Evolutionary conservation across 345 rosid species (phyloP), one percentile per base, ranked within the genome.

Genomic region (Citrus glauca): DNA sequence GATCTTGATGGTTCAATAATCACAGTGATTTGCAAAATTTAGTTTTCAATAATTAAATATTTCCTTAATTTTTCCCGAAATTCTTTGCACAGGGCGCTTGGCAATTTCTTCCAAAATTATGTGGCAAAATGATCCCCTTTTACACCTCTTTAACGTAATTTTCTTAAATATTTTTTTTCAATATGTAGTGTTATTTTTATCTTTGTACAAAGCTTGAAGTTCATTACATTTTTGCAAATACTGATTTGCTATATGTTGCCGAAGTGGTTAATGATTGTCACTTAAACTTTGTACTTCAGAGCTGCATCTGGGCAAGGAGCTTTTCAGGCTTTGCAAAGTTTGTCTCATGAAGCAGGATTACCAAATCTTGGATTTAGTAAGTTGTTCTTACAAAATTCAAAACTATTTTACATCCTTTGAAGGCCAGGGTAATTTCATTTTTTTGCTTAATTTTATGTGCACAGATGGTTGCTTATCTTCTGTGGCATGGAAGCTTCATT

Each of bases 231-330:
- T 61, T 61, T 40, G 25, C 16, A 28, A 57, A n/a, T 63, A 57
- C n/a, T 55, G 24, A 55, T 80, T 37, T 22, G 59, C 66, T 20
- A 17, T 25, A 59, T 69, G 66, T 56, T 38, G 28, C 62, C 50
- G 53, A 56, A 75, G 45, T 78, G 55, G 77, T 14, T 64, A 73
- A 32, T 32, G 30, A 38, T 81, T 75, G 42, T 48, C 71, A 68
- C 45, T 83, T 81, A 65, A 80, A 56, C 70, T 78, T 57, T 40
- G 57, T n/a, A 57, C 75, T 78, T 50, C 84, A 93, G 99, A 89
- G 99, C 97, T 79, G 90, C 99, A 68, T 96, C 97, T 66, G 98
- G 97, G 79, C 86, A 86, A 85, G 92, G 91, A 73, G 91, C 98
- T 81, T 84, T 81, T 62, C 82, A 85, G 81, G 93, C 93, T 73